phyloP scores from a whole-genome alignment of 305 asterid species.

The Solanum hybrid region DNA sequence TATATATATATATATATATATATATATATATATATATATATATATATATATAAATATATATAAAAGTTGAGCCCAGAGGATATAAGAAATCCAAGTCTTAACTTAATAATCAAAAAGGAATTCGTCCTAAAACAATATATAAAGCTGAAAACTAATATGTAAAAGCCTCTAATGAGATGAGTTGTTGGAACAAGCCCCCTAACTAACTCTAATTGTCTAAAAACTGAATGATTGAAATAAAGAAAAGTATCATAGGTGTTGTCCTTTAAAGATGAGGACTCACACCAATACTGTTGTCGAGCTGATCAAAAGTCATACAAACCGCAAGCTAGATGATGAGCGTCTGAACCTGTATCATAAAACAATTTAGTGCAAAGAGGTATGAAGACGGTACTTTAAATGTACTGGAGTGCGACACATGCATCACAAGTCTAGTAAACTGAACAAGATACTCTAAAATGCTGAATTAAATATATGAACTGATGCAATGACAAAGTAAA shows the following conservation, averaged over 20 bases:
- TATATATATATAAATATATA: no score
- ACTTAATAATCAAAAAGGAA: no score
- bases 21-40: no score
- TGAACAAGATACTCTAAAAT: background rate
- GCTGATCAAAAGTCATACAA: background rate
- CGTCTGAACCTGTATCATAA: no score
- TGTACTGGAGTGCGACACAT: background rate
- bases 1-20: no score
- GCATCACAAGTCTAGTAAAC: background rate
- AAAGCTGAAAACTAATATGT: no score
- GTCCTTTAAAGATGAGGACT: background rate
- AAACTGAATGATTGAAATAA: background rate
- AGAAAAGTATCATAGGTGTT: background rate
- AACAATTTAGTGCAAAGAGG: background rate
- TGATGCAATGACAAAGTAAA: background rate
- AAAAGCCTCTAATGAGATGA: background rate
- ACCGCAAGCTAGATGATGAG: background rate
- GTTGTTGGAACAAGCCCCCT: background rate
- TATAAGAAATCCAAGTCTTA: no score
- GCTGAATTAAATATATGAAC: background rate
- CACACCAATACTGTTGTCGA: background rate
- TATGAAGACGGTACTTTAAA: background rate
- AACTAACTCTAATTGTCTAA: no score
- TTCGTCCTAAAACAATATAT: no score
- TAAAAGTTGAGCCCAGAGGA: no score